Base-by-base conservation (phyloP, 805 yeast genomes). In the Wickerhamiella australiensis region DNA sequence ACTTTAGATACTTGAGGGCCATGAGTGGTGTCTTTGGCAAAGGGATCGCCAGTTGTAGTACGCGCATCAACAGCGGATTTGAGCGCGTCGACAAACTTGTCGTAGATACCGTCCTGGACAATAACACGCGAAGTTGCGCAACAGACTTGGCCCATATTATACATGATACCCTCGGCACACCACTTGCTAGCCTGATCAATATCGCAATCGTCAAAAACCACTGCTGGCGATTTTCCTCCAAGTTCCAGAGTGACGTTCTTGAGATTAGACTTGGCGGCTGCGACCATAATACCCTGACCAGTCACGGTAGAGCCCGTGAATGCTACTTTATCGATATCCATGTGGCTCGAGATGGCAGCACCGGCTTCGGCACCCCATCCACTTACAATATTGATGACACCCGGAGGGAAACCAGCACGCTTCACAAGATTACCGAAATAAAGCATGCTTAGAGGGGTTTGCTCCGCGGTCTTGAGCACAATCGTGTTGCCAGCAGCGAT, bases 101-200 rank as follows among this genome's bases (percentile, higher is more conserved):
- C 95, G 69, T 88, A 84, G 56, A 85, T 72, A 35, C 77, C 76
- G 57, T 82, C 90, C 67, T 90, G 95, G 52, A 87, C 82, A 65
- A 84, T 84, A 56, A 87, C 70, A 70, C 97, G 79, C 45, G 96
- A 86, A 59, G 94, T 90, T 26, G 96, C 95, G 60, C 88, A 82
- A 69, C 97, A 88, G 51, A 87, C 92, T 71, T 88, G 95, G 68
- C 97, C 97, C 63, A 88, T 79, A 74, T 88, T 88, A 74, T 76
- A 85, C 75, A 83, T 84, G 60, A 87, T 83, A 65, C 95, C 95
- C 49, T 74, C 65, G 42, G 84, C 74, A 56, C 85, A 79, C 71
- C 78, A 76, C 55, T 78, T 72, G 42, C 84, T 82, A 46, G 96
- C 86, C 60, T 73, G 72, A 42, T 81, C 80, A 51, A 88, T 61